Percentiles rank a stretch among this genome's conserved stretches.
Conservation (phyloP, 2,329 filamentous ascomycete species). For the Fusarium foetens region DNA sequence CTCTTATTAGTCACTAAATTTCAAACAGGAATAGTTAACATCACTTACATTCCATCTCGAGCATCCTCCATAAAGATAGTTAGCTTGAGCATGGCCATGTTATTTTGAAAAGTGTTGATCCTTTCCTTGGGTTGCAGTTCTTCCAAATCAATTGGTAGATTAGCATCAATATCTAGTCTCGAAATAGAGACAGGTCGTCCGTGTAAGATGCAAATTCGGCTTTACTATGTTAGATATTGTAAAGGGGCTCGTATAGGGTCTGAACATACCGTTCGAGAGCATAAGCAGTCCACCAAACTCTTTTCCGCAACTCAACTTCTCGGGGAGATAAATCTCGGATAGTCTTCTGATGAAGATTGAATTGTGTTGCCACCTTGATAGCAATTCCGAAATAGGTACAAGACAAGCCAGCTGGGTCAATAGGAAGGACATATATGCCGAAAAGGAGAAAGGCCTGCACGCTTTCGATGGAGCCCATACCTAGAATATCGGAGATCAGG, state of each 20-base stretch:
- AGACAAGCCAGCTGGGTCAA: slow-evolving; percentile 34
- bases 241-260: no score
- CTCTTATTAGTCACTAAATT: background rate
- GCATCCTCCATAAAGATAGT: slow-evolving; percentile 39
- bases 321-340: background rate
- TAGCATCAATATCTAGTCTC: slow-evolving; percentile 13
- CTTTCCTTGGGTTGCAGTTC: slow-evolving; percentile 25
- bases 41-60: slow-evolving; percentile 30
- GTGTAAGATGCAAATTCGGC: slow-evolving; percentile 34
- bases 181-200: slow-evolving; percentile 35
- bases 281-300: slow-evolving; percentile 42
- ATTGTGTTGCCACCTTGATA: slow-evolving; percentile 34
- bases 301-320: slow-evolving; percentile 27
- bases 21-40: background rate
- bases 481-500: slow-evolving; percentile 28
- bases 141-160: slow-evolving; percentile 20
- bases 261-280: slow-evolving; percentile 29
- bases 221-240: slow-evolving; percentile 7
- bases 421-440: slow-evolving; percentile 33
- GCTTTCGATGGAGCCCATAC: slow-evolving; percentile 30
- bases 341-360: slow-evolving; percentile 21
- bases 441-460: slow-evolving; percentile 37
- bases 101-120: slow-evolving; percentile 36
- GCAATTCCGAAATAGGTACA: slow-evolving; percentile 41
- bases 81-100: slow-evolving; percentile 23